phyloP scores from a whole-genome alignment of 2,329 filamentous ascomycete genomes.

The Orbilia oligospora region DNA sequence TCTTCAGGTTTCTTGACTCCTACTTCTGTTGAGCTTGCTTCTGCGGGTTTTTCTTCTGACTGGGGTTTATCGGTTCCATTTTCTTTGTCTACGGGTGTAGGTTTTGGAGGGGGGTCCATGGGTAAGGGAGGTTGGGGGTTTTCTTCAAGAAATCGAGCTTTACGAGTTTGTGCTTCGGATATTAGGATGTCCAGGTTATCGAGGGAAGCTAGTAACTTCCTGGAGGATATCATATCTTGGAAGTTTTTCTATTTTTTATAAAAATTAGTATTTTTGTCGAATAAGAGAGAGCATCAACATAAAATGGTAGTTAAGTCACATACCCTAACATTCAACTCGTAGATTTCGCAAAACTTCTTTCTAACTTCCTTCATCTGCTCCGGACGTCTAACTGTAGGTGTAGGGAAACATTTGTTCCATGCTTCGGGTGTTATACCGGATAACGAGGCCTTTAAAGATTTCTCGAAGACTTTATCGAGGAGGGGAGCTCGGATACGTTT shows the following conservation, averaged over 20 bases:
- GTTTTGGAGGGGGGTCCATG: slow-evolving; percentile 46
- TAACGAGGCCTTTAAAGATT: slow-evolving; percentile 44
- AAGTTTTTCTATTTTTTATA: slow-evolving; percentile 50
- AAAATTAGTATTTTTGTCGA: not conserved
- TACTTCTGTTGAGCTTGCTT: not conserved
- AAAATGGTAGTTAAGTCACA: not conserved
- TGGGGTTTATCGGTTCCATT: slow-evolving; percentile 5
- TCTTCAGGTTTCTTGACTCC: not conserved
- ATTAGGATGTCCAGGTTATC: slow-evolving; percentile 58
- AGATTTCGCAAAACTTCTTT: slow-evolving; percentile 54
- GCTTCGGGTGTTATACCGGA: slow-evolving; percentile 49
- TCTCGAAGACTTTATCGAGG: slow-evolving; percentile 56
- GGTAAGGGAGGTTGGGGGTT: slow-evolving; percentile 40
- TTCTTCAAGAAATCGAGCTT: slow-evolving; percentile 21
- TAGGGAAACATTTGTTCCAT: slow-evolving; percentile 59
- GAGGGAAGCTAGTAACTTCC: slow-evolving; percentile 50
- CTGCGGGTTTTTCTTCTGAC: slow-evolving; percentile 1
- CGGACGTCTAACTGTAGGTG: slow-evolving; percentile 31
- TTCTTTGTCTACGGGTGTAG: slow-evolving; percentile 19
- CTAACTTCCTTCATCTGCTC: slow-evolving; percentile 51
- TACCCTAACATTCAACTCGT: slow-evolving; percentile 54
- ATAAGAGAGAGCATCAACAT: not conserved
- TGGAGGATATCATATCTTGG: slow-evolving; percentile 46
- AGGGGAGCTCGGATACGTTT: slow-evolving; percentile 52
- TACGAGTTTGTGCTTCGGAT: slow-evolving; percentile 49